phyloP scores from a whole-genome alignment of 2,329 filamentous ascomycete species.

The Curvularia sp. region DNA sequence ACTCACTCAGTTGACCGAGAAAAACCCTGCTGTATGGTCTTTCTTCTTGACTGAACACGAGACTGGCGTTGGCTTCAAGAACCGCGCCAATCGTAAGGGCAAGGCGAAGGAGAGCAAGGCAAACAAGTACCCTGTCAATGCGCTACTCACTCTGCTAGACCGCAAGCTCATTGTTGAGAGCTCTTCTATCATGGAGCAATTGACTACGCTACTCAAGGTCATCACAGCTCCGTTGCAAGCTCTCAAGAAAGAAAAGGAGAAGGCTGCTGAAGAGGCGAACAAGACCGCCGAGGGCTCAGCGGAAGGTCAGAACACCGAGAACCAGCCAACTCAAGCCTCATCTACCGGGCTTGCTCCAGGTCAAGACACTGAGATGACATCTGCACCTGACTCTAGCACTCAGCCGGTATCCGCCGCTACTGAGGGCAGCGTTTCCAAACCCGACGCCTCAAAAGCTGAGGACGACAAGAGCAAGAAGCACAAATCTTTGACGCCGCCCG shows the following conservation, averaged over 20 bases:
- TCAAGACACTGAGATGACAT: constrained; percentile 48
- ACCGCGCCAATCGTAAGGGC: constrained; percentile 78
- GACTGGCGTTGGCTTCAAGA: constrained; percentile 76
- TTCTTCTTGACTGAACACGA: constrained; percentile 97
- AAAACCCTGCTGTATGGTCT: constrained; percentile 84
- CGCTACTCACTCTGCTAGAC: constrained; percentile 84
- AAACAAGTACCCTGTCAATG: constrained; percentile 90
- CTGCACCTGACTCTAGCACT: constrained; percentile 34
- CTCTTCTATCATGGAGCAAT: constrained; percentile 92
- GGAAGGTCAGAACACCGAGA: constrained; percentile 31
- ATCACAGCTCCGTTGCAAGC: constrained; percentile 88
- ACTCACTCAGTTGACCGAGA: constrained; percentile 80
- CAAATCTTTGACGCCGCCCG: constrained; percentile 75
- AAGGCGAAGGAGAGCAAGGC: constrained; percentile 86
- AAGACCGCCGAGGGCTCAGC: constrained; percentile 34
- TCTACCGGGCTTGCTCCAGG: constrained; percentile 18
- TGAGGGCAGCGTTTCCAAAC: constrained; percentile 39
- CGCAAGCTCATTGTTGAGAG: constrained; percentile 97
- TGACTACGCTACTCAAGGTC: constrained; percentile 84
- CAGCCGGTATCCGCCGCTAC: constrained; percentile 12
- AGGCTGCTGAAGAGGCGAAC: constrained; percentile 57
- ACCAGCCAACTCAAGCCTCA: constrained; percentile 25
- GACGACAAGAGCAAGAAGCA: constrained; percentile 59
- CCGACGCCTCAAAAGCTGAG: constrained; percentile 44
- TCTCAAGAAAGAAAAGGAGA: constrained; percentile 82